Evolutionary conservation across 1,284 basidiomycete species (phyloP), one percentile per base, ranked within the genome.

Genomic region (Trametes hirsuta): DNA sequence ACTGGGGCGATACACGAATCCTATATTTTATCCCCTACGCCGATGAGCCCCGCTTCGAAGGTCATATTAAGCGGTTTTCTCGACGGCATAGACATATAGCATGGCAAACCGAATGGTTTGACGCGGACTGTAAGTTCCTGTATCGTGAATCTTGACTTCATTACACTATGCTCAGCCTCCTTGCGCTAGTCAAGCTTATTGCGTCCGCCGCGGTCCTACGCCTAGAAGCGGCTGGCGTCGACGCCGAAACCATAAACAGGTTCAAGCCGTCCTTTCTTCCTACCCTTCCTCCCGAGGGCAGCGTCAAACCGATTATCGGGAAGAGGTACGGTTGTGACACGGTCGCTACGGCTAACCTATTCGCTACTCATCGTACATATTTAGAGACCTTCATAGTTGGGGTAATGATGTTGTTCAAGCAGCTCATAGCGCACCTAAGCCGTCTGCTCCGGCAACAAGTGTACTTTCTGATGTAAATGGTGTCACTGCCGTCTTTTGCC

Each of bases 91-190:
- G 50, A 2, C 18, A 21, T 0, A 72, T 77, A 45, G 66, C 55
- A 2, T 81, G 80, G 80, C 75, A 78, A 56, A 58, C 56, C 3
- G 66, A 70, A 5, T 73, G 73, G 53, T 56, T 54, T 3, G 77
- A 82, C 65, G 79, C 79, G 1, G 81, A 82, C 59, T 62, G 81
- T 82, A 55, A 66, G 76, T 6, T n/a, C 42, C 12, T 48, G 3
- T 35, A 22, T 47, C 21, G 11, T 15, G 9, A 12, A 11, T 10
- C 18, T 11, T 6, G 30, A n/a, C 24, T 15, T 15, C 6, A 14
- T 30, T 4, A 21, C 4, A 34, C 47, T 35, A 6, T 18, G 8
- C 1, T n/a, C 24, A 11, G 18, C 8, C 39, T 25, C 11, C 18
- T 30, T 4, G 22, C 8, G 8, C 6, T 25, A 61, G 59, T 56